Evolutionary conservation across 306 rosid genomes (phyloP), one percentile per base, ranked within the genome.

Genomic region (Vicia sativa): DNA sequence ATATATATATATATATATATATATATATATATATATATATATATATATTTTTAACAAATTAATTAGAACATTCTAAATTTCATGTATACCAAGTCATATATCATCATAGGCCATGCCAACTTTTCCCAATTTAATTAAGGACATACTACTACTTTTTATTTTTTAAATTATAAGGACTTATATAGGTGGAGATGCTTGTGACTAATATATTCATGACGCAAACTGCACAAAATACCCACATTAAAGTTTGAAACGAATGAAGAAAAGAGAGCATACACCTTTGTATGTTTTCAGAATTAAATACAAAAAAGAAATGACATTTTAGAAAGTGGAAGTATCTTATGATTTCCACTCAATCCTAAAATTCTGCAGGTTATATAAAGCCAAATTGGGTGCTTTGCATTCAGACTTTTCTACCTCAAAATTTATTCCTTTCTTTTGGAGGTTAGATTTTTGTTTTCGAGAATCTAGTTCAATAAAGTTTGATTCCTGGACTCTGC

Each of bases 321-420:
- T 74, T 49, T 8, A 41, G 45, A 69, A 67, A 67, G 65, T 72
- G 49, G 74, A 72, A 80, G 76, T 63, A 79, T 76, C 69, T 43
- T 37, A 64, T 69, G 50, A 31, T 29, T 65, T 43, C 50, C 43
- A 23, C 66, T 62, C 7, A 41, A 72, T 56, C 49, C 62, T 34
- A 34, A 62, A 31, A 48, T 72, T 80, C 57, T 56, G 49, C 37
- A 55, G 7, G 48, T 23, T 5, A 21, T 42, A 41, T 21, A 12
- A 29, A 19, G 68, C 66, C 76, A 72, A 76, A 49, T 77, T 73
- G 75, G 59, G 78, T 68, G 81, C 70, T 71, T 29, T 55, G 54
- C 55, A 68, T 37, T 62, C 57, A 74, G 81, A 62, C 18, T 18
- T 63, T 68, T 76, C 16, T 46, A 12, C 11, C 21, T 11, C 10